A percentile compares a stretch with the other conserved stretches of the same genome.
These are phyloP conservation scores for Tympanopsis confertula DNA, from an alignment of 2,329 filamentous ascomycete species.

Conservation along the genomic window DNA sequence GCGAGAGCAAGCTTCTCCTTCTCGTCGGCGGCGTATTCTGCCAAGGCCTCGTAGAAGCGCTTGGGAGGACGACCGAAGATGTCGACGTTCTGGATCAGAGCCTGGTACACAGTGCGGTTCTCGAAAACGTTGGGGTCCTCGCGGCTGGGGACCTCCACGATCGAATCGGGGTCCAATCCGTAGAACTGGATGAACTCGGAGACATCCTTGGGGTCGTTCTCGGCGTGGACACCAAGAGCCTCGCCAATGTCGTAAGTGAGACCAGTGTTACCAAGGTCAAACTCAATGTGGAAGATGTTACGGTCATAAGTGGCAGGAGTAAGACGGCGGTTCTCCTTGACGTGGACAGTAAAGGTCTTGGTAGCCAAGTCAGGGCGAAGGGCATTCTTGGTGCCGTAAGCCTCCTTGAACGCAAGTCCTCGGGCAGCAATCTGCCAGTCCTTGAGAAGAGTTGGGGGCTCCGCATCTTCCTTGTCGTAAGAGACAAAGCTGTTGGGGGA, in stretches of 20 bases:
- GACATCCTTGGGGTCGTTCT: conserved; percentile 75
- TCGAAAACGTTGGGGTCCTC: conserved; percentile 67
- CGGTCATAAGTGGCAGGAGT: conserved; percentile 84
- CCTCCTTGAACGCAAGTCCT: conserved; percentile 86
- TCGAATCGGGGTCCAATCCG: conserved; percentile 66
- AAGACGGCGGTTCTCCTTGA: conserved; percentile 90
- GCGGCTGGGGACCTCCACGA: conserved; percentile 84
- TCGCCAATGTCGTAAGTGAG: conserved; percentile 96
- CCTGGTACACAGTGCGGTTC: conserved; percentile 85
- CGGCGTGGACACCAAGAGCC: conserved; percentile 87
- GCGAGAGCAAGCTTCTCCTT: conserved; percentile 71
- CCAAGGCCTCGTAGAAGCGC: conserved; percentile 88
- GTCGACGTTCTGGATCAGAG: conserved; percentile 82
- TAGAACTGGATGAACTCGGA: conserved; percentile 82
- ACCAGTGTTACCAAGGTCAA: conserved; percentile 82
- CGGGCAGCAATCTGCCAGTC: conserved; percentile 80
- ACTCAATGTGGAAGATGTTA: conserved; percentile 99
- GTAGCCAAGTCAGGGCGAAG: conserved; percentile 78
- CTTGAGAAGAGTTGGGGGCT: conserved; percentile 52
- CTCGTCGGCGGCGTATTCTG: conserved; percentile 74
- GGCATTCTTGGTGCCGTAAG: conserved; percentile 60
- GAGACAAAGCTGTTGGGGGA: conserved; percentile 71
- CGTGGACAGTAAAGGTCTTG: conserved; percentile 76
- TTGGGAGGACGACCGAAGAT: conserved; percentile 95
- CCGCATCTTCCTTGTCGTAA: conserved; percentile 66